phyloP scores from a whole-genome alignment of 352 stramenopile species.

The Achlya hypogyna region DNA sequence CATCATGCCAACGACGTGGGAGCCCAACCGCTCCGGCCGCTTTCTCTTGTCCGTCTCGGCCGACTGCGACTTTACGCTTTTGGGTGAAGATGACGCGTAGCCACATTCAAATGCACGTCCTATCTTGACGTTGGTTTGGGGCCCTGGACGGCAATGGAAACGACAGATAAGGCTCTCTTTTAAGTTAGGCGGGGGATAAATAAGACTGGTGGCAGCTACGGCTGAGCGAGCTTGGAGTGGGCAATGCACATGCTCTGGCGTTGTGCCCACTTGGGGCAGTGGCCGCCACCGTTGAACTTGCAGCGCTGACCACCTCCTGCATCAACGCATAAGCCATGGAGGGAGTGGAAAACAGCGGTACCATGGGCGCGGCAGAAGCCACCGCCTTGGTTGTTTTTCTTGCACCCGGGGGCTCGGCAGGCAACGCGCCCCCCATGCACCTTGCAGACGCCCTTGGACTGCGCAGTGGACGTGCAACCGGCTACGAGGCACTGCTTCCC shows the following conservation, averaged over 20 bases:
- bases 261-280: constrained; percentile 34
- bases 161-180: neutral
- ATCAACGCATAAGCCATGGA: neutral
- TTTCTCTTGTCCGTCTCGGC: constrained; percentile 82
- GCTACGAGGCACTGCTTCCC: constrained; percentile 63
- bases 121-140: no score
- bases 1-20: constrained; percentile 86
- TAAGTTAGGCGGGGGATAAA: neutral
- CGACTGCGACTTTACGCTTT: constrained; percentile 72
- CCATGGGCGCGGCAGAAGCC: constrained; percentile 71
- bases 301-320: constrained; percentile 47
- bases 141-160: no score
- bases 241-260: constrained; percentile 67
- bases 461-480: constrained; percentile 44
- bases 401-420: constrained; percentile 58
- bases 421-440: constrained; percentile 70
- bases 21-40: constrained; percentile 56
- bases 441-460: constrained; percentile 30
- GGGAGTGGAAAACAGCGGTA: neutral
- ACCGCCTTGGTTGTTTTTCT: constrained; percentile 76
- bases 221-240: neutral
- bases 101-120: no score
- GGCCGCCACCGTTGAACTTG: constrained; percentile 49
- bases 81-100: constrained; percentile 7
- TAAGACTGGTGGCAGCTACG: neutral